Conservation (phyloP, 164 flowering plant genomes). For the Saururus chinensis region DNA sequence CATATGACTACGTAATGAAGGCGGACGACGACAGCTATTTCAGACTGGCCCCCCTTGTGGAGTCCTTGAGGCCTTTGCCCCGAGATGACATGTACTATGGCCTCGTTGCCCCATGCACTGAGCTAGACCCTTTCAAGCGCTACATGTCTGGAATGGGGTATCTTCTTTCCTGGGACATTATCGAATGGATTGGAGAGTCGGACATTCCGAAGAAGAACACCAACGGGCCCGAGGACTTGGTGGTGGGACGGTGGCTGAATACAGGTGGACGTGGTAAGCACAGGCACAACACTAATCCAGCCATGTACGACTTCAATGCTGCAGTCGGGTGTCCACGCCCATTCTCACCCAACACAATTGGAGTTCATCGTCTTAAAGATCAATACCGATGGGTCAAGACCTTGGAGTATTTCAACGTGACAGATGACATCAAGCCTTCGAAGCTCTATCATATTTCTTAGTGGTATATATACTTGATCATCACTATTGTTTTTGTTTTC, state of each 20-base stretch:
- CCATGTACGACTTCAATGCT: slow-evolving; percentile 18
- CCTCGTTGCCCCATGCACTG: slow-evolving; percentile 67
- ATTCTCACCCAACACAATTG: slow-evolving; percentile 65
- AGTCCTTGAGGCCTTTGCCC: slow-evolving; percentile 48
- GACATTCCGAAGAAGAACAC: slow-evolving; percentile 40
- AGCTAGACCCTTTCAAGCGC: slow-evolving; percentile 67
- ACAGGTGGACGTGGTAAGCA: slow-evolving; percentile 48
- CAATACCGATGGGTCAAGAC: slow-evolving; percentile 63
- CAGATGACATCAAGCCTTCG: slow-evolving; percentile 46
- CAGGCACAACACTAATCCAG: slow-evolving; percentile 64
- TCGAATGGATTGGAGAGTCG: slow-evolving; percentile 55
- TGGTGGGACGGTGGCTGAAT: slow-evolving; percentile 61
- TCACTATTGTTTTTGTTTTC: no score
- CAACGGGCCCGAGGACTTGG: slow-evolving; percentile 72
- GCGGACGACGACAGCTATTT: slow-evolving; percentile 39
- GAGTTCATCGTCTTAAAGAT: slow-evolving; percentile 58
- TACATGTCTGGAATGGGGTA: slow-evolving; percentile 96
- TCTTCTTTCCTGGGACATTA: slow-evolving; percentile 76
- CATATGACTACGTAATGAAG: slow-evolving; percentile 57
- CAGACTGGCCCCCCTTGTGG: slow-evolving; percentile 5
- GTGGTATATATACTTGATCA: no score
- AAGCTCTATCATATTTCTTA: slow-evolving; percentile 59
- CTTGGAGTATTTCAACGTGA: slow-evolving; percentile 54
- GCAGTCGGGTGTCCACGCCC: slow-evolving; percentile 39
- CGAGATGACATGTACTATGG: slow-evolving; percentile 79